A percentile compares a stretch with the other conserved stretches of the same genome.
Evolutionary conservation across 2,329 filamentous ascomycete species (phyloP).

Genomic region (Colletotrichum sp.): DNA sequence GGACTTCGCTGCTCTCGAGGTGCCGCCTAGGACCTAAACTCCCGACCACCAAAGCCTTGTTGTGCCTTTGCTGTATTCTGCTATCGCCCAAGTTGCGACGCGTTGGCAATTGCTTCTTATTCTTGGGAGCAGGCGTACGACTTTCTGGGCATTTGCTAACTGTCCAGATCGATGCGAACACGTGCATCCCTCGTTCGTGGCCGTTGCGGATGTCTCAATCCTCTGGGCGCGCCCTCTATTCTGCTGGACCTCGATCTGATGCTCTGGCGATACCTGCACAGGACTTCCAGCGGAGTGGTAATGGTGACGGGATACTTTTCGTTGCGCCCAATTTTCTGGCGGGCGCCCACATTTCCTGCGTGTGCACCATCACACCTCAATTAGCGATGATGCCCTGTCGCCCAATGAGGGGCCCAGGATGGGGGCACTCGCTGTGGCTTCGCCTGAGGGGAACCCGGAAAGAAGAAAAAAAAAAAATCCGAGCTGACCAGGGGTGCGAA

Average conservation of each 20-base stretch:
- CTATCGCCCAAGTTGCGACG: neutral
- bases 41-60: neutral
- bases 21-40: neutral
- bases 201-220: neutral
- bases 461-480: neutral
- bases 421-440: neutral
- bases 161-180: neutral
- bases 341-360: constrained; percentile 14
- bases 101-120: neutral
- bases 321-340: neutral
- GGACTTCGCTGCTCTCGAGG: neutral
- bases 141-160: neutral
- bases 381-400: constrained; percentile 2
- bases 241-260: neutral
- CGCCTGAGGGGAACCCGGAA: neutral
- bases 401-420: constrained; percentile 17
- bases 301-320: constrained; percentile 26
- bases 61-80: constrained; percentile 6
- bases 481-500: neutral
- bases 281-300: constrained; percentile 25
- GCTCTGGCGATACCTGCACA: constrained; percentile 18
- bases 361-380: neutral
- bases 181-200: constrained; percentile 7
- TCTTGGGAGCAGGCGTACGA: neutral
- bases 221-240: neutral